Conservation (phyloP, 352 stramenopile genomes). For the Globisporangium canariense region DNA sequence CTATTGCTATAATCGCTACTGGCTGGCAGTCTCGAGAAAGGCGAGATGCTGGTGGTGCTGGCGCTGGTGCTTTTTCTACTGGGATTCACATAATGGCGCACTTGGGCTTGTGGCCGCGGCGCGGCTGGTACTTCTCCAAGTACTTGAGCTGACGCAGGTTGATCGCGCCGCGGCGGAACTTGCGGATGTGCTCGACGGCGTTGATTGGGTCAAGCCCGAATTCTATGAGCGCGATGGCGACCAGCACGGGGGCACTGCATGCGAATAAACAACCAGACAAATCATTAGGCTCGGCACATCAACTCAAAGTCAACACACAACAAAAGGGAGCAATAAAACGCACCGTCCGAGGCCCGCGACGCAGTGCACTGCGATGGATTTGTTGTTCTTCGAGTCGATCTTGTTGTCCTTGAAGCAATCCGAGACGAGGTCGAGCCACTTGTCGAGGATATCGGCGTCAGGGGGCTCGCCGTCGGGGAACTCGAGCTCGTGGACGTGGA, state of each 20-base stretch:
- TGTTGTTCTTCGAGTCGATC: slow-evolving; percentile 58
- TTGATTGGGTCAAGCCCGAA: slow-evolving; percentile 94
- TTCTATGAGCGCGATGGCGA: slow-evolving; percentile 98
- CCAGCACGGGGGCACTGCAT: slow-evolving; percentile 92
- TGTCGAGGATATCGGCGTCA: slow-evolving; percentile 89
- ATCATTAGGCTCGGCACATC: background rate
- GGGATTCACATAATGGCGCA: slow-evolving; percentile 80
- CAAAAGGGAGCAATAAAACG: slow-evolving; percentile 16
- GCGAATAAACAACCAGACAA: slow-evolving; percentile 10
- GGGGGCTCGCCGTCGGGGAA: slow-evolving; percentile 96
- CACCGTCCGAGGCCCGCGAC: slow-evolving; percentile 95
- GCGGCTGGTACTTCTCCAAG: slow-evolving; percentile 93
- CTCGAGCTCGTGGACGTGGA: slow-evolving; percentile 93
- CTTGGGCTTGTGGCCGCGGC: slow-evolving; percentile 68
- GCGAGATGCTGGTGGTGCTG: background rate
- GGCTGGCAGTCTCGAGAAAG: background rate
- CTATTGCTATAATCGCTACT: background rate
- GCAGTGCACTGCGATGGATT: slow-evolving; percentile 97
- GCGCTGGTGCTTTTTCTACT: background rate
- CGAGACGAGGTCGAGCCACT: slow-evolving; percentile 95
- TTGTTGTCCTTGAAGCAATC: slow-evolving; percentile 90
- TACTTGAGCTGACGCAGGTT: slow-evolving; percentile 98
- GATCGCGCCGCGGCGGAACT: slow-evolving; percentile 94
- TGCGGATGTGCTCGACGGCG: slow-evolving; percentile 96
- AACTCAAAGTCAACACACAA: background rate